Base-by-base conservation (phyloP, 345 rosid species). In the Erodium maritimum region DNA sequence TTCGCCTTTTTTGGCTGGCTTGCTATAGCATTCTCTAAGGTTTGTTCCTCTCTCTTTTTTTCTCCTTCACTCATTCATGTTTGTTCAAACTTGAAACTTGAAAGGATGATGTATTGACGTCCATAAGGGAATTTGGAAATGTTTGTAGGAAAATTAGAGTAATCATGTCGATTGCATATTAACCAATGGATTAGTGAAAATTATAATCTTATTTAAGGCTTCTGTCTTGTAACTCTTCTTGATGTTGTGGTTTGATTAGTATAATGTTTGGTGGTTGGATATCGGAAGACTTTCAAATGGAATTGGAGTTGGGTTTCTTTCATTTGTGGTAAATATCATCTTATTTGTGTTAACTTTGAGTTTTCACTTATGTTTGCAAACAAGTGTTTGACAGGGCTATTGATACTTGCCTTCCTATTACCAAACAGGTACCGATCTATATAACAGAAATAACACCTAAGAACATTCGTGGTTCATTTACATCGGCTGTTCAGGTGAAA, bases 391-490 rank as follows among this genome's bases (percentile, higher is more conserved):
- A 0, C 3, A 42, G 14, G 48, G 14, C 48, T 42, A 42, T 7
- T 14, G 1, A 16, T 42, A 42, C 48, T 14, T 10, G 34, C 34
- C 34, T 29, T 29, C 56, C 16, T 17, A 0, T 33, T 51, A 21
- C 56, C 46, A 19, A 46, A 46, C 52, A 73, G 77, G 71, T 73
- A 34, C 71, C 86, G 50, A 53, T 78, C 52, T 80, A 74, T 62
- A 57, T 78, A 3, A 77, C 82, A 65, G 82, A 83, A 76, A 80
- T 80, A 54, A 20, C 82, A 20, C 77, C 86, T 1, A 74, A 69
- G 64, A 45, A 63, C 45, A 60, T 72, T 17, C 71, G 80, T 10
- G 83, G 83, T 56, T 60, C 67, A 54, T 75, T 73, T 58, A 64
- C 75, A 46, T 75, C 77, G 8, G 72, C 72, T 54, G 66, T 66